Percentiles rank a stretch among this genome's conserved stretches.
These are phyloP conservation scores for Evansstolkia leycettana DNA, from an alignment of 495 filamentous ascomycete genomes.

Conservation along the genomic window DNA sequence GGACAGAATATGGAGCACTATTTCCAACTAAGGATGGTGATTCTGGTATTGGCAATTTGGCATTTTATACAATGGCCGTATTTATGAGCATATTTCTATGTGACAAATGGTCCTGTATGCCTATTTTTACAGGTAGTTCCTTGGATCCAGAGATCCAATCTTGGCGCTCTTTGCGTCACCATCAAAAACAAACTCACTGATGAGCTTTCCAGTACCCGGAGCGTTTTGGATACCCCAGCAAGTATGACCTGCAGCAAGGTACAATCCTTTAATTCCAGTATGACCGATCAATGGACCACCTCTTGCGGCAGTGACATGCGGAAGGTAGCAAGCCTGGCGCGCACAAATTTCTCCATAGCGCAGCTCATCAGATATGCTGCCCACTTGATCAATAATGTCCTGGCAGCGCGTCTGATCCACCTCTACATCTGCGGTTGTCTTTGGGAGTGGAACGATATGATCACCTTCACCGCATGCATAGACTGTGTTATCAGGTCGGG, in stretches of 20 bases:
- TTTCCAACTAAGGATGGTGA: no score
- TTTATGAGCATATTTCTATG: no score
- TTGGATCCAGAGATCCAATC: slow-evolving; percentile 58
- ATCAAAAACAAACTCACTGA: slow-evolving; percentile 78
- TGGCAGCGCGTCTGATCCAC: slow-evolving; percentile 69
- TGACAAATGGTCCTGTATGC: no score
- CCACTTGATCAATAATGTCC: slow-evolving; percentile 75
- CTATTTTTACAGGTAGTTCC: slow-evolving; percentile 28
- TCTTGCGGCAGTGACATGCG: slow-evolving; percentile 51
- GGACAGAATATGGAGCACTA: no score
- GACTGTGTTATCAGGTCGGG: slow-evolving; percentile 74
- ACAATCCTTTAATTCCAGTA: slow-evolving; percentile 62
- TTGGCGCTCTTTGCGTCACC: slow-evolving; percentile 66
- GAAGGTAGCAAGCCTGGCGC: slow-evolving; percentile 89
- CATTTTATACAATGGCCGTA: no score
- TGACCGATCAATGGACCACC: slow-evolving; percentile 68
- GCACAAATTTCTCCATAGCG: slow-evolving; percentile 64
- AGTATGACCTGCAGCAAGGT: slow-evolving; percentile 83
- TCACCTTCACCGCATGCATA: slow-evolving; percentile 95
- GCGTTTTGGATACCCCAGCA: slow-evolving; percentile 99
- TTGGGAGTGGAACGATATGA: slow-evolving; percentile 58
- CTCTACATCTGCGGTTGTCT: slow-evolving; percentile 62
- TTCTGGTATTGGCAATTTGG: no score
- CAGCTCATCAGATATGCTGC: slow-evolving; percentile 63
- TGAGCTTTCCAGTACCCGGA: slow-evolving; percentile 77